phyloP scores from a whole-genome alignment of 345 rosid species.

The Lepidium didymum region DNA sequence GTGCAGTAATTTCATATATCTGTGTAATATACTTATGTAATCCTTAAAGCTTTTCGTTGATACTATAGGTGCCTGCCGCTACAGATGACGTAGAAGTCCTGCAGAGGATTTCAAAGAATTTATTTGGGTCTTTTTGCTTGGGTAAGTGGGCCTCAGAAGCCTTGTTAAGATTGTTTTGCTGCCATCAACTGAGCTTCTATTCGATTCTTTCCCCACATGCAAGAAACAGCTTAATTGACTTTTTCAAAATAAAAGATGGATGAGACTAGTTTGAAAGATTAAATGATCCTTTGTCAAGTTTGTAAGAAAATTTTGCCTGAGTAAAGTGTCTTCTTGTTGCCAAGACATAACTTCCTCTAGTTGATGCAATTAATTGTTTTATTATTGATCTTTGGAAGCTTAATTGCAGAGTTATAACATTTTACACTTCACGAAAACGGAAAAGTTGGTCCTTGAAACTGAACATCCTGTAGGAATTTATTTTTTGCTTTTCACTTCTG shows the following conservation, averaged over 20 bases:
- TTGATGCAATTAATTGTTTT: neutral
- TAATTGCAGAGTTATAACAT: neutral
- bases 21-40: neutral
- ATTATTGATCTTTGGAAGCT: neutral
- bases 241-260: neutral
- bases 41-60: neutral
- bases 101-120: slow-evolving; percentile 70
- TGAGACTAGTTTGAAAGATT: neutral
- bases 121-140: slow-evolving; percentile 61
- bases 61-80: slow-evolving; percentile 60
- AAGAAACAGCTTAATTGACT: neutral
- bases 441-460: neutral
- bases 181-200: neutral
- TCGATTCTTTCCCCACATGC: neutral
- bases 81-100: slow-evolving; percentile 76
- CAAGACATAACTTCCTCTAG: neutral
- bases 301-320: neutral
- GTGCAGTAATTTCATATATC: neutral
- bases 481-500: neutral
- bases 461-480: neutral
- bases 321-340: neutral
- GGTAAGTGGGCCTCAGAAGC: slow-evolving; percentile 38
- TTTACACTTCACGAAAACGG: neutral
- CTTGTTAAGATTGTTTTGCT: neutral
- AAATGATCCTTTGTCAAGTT: neutral